Evolutionary conservation across 176 grass and related monocot genomes (phyloP).

Genomic region (Ananas comosus): DNA sequence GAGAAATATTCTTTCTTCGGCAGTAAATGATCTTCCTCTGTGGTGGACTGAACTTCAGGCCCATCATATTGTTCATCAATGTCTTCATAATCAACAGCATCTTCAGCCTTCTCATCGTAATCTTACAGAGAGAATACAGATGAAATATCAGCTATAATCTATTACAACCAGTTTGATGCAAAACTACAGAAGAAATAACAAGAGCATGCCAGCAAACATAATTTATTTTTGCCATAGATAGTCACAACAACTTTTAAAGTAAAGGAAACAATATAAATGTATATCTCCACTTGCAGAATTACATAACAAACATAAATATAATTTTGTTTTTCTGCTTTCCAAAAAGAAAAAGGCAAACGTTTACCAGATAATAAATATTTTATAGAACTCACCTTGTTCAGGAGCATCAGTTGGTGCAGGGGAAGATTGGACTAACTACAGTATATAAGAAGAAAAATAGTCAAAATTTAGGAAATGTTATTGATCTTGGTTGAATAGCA

Average conservation of each 20-base stretch:
- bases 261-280: background rate
- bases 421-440: slow-evolving; percentile 84
- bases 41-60: slow-evolving; percentile 77
- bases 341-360: background rate
- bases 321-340: background rate
- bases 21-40: slow-evolving; percentile 78
- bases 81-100: slow-evolving; percentile 96
- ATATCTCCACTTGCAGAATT: background rate
- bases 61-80: slow-evolving; percentile 99
- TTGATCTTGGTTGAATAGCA: slow-evolving; percentile 7
- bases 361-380: background rate
- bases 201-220: too few relatives aligned
- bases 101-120: slow-evolving; percentile 97
- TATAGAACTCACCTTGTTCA: slow-evolving; percentile 69
- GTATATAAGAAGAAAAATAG: slow-evolving; percentile 14
- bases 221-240: too few relatives aligned
- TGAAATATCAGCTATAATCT: slow-evolving; percentile 15
- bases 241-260: too few relatives aligned
- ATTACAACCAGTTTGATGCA: background rate
- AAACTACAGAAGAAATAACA: too few relatives aligned
- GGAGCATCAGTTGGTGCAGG: slow-evolving; percentile 63
- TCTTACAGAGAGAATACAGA: slow-evolving; percentile 36
- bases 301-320: background rate
- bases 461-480: slow-evolving; percentile 19
- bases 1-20: slow-evolving; percentile 75